Conservation (phyloP, 1,139 yeast genomes). For the Kodamaea derodonti region DNA sequence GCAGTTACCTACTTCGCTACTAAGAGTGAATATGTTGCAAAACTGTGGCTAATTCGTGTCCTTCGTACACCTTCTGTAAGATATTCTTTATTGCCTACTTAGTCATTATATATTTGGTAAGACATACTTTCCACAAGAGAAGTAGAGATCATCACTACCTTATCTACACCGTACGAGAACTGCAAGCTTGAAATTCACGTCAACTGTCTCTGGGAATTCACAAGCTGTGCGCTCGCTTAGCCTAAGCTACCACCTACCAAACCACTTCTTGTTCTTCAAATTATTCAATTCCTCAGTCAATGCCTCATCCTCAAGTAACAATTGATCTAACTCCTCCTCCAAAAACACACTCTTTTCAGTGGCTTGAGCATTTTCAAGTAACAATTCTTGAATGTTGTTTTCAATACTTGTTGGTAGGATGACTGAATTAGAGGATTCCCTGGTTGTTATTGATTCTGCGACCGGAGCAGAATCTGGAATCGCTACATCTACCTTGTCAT, state of each 20-base stretch:
- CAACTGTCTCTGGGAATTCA: too few relatives aligned
- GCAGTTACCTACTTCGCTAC: too few relatives aligned
- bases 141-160: too few relatives aligned
- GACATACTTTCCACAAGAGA: too few relatives aligned
- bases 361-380: slow-evolving; percentile 52
- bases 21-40: too few relatives aligned
- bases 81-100: too few relatives aligned
- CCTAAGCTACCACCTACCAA: slow-evolving; percentile 33
- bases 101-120: too few relatives aligned
- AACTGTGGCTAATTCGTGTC: too few relatives aligned
- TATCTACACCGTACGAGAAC: too few relatives aligned
- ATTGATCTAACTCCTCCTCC: slow-evolving; percentile 43
- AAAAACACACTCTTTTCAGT: slow-evolving; percentile 51
- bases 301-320: slow-evolving; percentile 25
- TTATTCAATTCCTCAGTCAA: slow-evolving; percentile 26
- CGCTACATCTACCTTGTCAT: slow-evolving; percentile 7
- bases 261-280: slow-evolving; percentile 30
- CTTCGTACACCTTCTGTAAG: too few relatives aligned
- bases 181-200: too few relatives aligned
- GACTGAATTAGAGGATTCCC: slow-evolving; percentile 19
- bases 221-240: too few relatives aligned
- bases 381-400: slow-evolving; percentile 44
- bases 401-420: slow-evolving; percentile 42
- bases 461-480: slow-evolving; percentile 7
- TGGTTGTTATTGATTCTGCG: slow-evolving; percentile 3